Conservation (phyloP, 495 filamentous ascomycete species). For the Aspergillus biplanus region DNA sequence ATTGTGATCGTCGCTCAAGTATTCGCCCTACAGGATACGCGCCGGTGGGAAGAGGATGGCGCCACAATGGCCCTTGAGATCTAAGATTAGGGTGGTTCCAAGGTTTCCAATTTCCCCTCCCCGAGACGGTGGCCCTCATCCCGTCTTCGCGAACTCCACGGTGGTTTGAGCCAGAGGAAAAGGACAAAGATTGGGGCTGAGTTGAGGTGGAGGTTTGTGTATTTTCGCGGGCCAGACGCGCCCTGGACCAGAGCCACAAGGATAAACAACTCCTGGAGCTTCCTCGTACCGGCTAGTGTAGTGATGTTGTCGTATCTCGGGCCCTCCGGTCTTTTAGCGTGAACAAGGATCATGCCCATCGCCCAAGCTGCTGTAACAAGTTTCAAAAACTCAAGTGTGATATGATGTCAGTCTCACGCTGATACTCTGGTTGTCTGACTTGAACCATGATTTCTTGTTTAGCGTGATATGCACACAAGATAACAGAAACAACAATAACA, state of each 20-base stretch:
- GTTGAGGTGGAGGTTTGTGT: background rate
- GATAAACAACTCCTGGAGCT: slow-evolving; percentile 2
- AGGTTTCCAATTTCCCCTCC: background rate
- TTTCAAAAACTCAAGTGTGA: background rate
- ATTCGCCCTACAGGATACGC: background rate
- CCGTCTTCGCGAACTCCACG: background rate
- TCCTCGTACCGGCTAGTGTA: background rate
- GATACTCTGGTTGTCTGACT: background rate
- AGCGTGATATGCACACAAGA: background rate
- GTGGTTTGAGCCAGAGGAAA: background rate
- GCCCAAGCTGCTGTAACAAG: background rate
- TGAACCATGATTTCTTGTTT: background rate
- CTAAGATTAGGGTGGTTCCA: background rate
- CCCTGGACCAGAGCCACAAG: background rate
- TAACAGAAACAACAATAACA: slow-evolving; percentile 2
- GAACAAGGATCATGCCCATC: background rate
- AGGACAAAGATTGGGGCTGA: background rate
- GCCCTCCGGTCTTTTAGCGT: slow-evolving; percentile 19
- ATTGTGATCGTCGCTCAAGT: background rate
- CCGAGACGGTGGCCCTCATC: background rate
- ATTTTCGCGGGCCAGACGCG: background rate
- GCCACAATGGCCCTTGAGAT: background rate
- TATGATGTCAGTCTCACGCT: slow-evolving; percentile 13
- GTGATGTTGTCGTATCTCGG: slow-evolving; percentile 25
- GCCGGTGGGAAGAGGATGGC: background rate